Percentiles rank a stretch among this genome's conserved stretches.
Evolutionary conservation across 2,329 filamentous ascomycete species (phyloP).

Genomic region (Monilinia polystroma): DNA sequence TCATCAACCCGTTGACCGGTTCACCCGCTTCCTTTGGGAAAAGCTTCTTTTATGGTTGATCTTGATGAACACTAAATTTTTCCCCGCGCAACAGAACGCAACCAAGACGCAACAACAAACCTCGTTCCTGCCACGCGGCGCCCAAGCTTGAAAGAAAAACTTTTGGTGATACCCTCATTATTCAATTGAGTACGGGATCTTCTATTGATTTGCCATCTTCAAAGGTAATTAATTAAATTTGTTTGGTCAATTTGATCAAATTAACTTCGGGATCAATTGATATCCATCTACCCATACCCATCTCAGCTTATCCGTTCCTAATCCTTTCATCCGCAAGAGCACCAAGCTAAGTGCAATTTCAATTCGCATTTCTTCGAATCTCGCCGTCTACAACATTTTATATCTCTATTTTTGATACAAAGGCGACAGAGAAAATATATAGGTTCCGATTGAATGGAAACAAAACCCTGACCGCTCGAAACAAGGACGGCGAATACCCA

Average conservation of each 20-base stretch:
- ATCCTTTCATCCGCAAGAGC: constrained; percentile 19
- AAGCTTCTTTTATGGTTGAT: constrained; percentile 18
- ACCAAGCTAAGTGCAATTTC: constrained; percentile 21
- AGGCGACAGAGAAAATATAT: constrained; percentile 6
- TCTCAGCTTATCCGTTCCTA: constrained; percentile 14
- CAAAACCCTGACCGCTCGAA: constrained; percentile 14
- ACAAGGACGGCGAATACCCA: constrained; percentile 21
- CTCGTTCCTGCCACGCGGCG: constrained; percentile 24
- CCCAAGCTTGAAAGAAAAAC: constrained; percentile 10
- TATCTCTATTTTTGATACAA: neutral
- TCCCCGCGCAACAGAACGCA: constrained; percentile 12
- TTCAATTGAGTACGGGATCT: constrained; percentile 12
- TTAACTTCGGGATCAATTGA: constrained; percentile 10
- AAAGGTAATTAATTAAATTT: constrained; percentile 15
- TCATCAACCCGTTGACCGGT: neutral
- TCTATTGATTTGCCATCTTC: constrained; percentile 8
- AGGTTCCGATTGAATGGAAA: constrained; percentile 15
- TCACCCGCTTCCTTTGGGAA: neutral
- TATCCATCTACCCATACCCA: neutral
- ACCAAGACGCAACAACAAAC: constrained; percentile 6
- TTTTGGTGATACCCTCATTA: constrained; percentile 7
- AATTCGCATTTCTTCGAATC: constrained; percentile 10
- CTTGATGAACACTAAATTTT: constrained; percentile 9
- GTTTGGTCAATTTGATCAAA: neutral
- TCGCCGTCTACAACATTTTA: constrained; percentile 4